phyloP scores from a whole-genome alignment of 768 basidiomycete species.

The Tulasnella sp. region DNA sequence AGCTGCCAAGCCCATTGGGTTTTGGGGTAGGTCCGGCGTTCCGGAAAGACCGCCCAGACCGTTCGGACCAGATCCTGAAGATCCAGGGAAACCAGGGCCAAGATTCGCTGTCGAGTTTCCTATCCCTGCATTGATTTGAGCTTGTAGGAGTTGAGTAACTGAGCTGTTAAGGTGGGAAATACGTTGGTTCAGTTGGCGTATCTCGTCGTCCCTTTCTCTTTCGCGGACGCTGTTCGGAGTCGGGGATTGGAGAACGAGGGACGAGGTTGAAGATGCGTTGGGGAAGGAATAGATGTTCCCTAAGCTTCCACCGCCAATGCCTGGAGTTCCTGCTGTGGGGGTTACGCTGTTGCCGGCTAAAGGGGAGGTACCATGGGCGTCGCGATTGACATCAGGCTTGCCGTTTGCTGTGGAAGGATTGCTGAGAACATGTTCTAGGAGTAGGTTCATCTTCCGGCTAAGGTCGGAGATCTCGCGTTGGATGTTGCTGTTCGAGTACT shows the following conservation, averaged over 20 bases:
- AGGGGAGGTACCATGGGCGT: background rate
- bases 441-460: conserved; percentile 62
- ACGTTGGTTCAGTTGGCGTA: conserved; percentile 33
- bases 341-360: conserved; percentile 4
- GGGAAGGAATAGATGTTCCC: conserved; percentile 8
- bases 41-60: conserved; percentile 12
- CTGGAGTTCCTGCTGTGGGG: conserved; percentile 2
- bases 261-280: conserved; percentile 5
- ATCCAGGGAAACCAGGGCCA: background rate
- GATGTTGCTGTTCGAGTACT: conserved; percentile 56
- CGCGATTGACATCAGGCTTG: background rate
- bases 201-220: conserved; percentile 9
- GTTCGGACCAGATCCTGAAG: background rate
- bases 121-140: conserved; percentile 37
- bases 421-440: conserved; percentile 47
- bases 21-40: conserved; percentile 10
- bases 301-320: background rate
- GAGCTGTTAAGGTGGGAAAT: conserved; percentile 71
- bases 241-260: conserved; percentile 1
- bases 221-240: conserved; percentile 1
- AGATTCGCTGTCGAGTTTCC: conserved; percentile 26
- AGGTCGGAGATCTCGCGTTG: conserved; percentile 64
- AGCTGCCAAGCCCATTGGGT: background rate
- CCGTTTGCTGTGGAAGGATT: background rate
- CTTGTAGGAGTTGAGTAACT: conserved; percentile 70